Percentiles rank a stretch among this genome's conserved stretches.
Conservation (phyloP, 176 grass and related monocot species). For the Zoysia pacifica region DNA sequence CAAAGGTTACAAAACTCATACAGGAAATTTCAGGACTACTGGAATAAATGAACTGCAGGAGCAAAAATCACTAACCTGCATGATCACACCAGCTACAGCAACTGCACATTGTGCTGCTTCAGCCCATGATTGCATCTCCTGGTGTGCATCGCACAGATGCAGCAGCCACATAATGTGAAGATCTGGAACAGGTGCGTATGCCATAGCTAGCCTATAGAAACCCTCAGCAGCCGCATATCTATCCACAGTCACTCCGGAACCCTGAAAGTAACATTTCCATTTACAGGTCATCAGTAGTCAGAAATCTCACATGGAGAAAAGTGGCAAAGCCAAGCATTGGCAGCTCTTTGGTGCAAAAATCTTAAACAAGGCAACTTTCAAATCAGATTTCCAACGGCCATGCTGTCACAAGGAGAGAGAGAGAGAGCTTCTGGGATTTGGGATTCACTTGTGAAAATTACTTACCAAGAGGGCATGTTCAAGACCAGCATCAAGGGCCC, state of each 20-base stretch:
- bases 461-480: conserved; percentile 93
- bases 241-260: conserved; percentile 71
- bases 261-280: conserved; percentile 54
- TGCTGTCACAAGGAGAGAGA: neutral
- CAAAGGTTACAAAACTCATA: conserved; percentile 30
- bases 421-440: neutral
- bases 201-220: conserved; percentile 93
- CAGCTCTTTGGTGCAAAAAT: conserved; percentile 9
- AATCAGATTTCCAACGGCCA: conserved; percentile 5
- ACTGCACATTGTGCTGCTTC: conserved; percentile 99
- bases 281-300: conserved; percentile 31
- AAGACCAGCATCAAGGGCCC: conserved; percentile 96
- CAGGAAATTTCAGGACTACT: conserved; percentile 16
- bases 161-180: neutral
- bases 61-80: conserved; percentile 73
- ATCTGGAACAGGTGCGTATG: neutral
- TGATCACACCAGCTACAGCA: conserved; percentile 98
- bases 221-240: conserved; percentile 91
- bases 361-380: neutral
- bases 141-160: conserved; percentile 94
- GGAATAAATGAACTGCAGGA: conserved; percentile 8
- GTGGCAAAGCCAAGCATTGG: neutral
- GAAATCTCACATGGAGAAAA: conserved; percentile 33
- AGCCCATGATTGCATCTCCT: conserved; percentile 99
- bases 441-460: conserved; percentile 10